A percentile compares a stretch with the other conserved stretches of the same genome.
Evolutionary conservation across 129 eudicot species (phyloP).

Genomic region (Calendula officinalis): DNA sequence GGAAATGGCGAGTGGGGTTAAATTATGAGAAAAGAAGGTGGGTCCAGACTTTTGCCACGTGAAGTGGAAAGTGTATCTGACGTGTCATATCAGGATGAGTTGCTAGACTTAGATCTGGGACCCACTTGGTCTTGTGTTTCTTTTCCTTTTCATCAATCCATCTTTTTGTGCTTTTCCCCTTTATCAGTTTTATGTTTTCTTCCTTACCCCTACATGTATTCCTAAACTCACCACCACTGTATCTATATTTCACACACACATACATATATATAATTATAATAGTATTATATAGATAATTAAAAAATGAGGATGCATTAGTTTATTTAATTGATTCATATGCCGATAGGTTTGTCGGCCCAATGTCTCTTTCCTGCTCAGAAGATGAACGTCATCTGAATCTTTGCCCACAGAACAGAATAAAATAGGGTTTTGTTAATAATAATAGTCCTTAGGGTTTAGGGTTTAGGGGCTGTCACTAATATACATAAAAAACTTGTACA

Average conservation of each 20-base stretch:
- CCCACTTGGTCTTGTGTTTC: constrained; percentile 36
- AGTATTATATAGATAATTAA: background rate
- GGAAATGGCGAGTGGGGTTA: no score
- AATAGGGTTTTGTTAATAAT: background rate
- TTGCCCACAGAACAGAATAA: constrained; percentile 27
- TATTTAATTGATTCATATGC: constrained; percentile 31
- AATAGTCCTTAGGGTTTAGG: no score
- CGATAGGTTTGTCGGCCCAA: constrained; percentile 43
- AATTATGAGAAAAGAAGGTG: constrained; percentile 15
- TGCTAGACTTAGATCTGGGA: constrained; percentile 18
- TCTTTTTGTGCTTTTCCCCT: constrained; percentile 45
- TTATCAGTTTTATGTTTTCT: constrained; percentile 26
- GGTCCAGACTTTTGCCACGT: constrained; percentile 83
- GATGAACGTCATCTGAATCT: constrained; percentile 28
- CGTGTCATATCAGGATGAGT: constrained; percentile 65
- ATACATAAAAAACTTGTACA: no score
- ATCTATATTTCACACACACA: constrained; percentile 7
- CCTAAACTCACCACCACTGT: constrained; percentile 42
- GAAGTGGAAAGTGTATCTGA: constrained; percentile 39
- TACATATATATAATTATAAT: constrained; percentile 1
- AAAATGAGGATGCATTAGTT: constrained; percentile 12
- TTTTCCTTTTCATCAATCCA: constrained; percentile 42
- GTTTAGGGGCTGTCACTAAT: no score
- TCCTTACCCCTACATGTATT: constrained; percentile 17
- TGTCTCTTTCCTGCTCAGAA: constrained; percentile 25